Conservation (phyloP, 768 basidiomycete genomes). For the Agaricus blazei region DNA sequence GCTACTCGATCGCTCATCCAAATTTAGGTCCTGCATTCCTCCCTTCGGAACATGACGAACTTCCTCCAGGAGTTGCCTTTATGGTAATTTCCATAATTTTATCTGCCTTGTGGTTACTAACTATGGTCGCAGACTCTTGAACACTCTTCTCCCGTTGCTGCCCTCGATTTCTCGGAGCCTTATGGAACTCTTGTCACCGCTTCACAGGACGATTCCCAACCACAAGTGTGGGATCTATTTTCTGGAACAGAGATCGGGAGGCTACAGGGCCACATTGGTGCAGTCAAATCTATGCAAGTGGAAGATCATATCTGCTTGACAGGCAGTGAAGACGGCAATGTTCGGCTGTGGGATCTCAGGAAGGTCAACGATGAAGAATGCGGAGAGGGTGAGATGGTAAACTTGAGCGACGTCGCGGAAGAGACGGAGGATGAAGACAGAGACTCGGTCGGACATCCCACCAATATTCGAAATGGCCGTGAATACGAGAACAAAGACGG, state of each 20-base stretch:
- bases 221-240: constrained; percentile 93
- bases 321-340: constrained; percentile 81
- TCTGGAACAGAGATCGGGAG: constrained; percentile 84
- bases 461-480: constrained; percentile 34
- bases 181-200: constrained; percentile 92
- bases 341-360: constrained; percentile 89
- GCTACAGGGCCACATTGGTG: constrained; percentile 73
- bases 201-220: constrained; percentile 79
- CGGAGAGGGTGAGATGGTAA: constrained; percentile 50
- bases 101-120: constrained; percentile 9
- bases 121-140: constrained; percentile 61
- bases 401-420: constrained; percentile 58
- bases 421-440: constrained; percentile 53
- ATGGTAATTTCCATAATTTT: constrained; percentile 55
- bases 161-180: constrained; percentile 94
- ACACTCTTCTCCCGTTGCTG: constrained; percentile 77
- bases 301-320: constrained; percentile 90
- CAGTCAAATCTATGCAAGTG: constrained; percentile 88
- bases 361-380: constrained; percentile 70
- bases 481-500: constrained; percentile 37
- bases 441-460: constrained; percentile 32
- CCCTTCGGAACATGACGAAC: constrained; percentile 94
- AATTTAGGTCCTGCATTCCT: constrained; percentile 83
- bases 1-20: not conserved
- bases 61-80: constrained; percentile 92